Evolutionary conservation across 1,284 basidiomycete genomes (phyloP), one percentile per base, ranked within the genome.

Genomic region (Cryptococcus sp.): DNA sequence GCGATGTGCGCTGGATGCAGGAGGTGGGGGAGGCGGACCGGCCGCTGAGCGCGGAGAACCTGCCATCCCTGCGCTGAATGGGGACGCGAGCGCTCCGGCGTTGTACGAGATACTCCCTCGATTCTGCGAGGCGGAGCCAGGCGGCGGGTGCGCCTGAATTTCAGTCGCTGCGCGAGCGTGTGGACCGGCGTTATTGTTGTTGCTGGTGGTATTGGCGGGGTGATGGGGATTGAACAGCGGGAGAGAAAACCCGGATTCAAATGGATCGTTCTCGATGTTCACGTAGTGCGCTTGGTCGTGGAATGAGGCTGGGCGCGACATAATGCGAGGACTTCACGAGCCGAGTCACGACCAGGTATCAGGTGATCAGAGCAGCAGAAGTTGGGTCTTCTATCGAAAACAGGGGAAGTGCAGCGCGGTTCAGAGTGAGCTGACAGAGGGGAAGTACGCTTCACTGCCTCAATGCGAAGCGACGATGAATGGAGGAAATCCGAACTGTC

Each of bases 221-320:
- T 50, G 68, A 35, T 65, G 70, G 20, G 42, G 62, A 53, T 71
- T 70, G 63, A 72, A 75, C 16, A 73, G 61, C 0, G 73, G 73
- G 0, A 75, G 67, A 4, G 71, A 62, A 53, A 71, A 70, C 19
- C 53, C 58, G 55, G 63, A 22, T 25, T 60, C 56, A 50, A 50
- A 53, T 13, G 54, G 57, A 42, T 66, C 64, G 55, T 63, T 54
- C 25, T 50, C 47, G n/a, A 39, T 45, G 47, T 58, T 59, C 46
- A 54, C 62, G 53, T 68, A 61, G 45, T 62, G 61, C 41, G 54
- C 42, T 35, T 50, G 45, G 49, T 67, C 69, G 67, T 71, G 71
- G 56, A 67, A 67, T 38, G 73, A 73, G 54, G 65, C 60, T 42
- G 73, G 73, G 22, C 70, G 67, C 25, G 73, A 72, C 73, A 75